Evolutionary conservation across 305 asterid genomes (phyloP).

Genomic region (Fraxinus angustifolia): DNA sequence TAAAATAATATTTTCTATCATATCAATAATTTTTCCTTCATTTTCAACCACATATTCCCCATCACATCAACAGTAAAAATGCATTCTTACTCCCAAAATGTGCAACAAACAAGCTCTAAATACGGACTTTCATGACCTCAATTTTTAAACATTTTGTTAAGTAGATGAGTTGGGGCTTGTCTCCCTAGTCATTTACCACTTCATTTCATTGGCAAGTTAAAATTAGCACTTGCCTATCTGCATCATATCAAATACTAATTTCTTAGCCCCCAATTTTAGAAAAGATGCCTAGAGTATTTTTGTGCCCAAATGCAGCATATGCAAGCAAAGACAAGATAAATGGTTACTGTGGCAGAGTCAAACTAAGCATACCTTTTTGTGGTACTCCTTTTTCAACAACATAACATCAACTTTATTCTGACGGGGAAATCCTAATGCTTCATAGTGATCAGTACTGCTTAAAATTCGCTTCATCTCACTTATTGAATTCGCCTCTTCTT

Average conservation of each 20-base stretch:
- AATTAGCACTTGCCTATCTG: background rate
- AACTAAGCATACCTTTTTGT: slow-evolving; percentile 60
- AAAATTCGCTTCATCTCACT: slow-evolving; percentile 86
- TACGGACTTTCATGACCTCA: background rate
- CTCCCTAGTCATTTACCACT: background rate
- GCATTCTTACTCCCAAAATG: too few relatives aligned
- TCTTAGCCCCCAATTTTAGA: background rate
- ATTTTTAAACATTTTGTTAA: background rate
- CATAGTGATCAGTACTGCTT: slow-evolving; percentile 76
- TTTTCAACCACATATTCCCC: too few relatives aligned
- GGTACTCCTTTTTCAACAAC: slow-evolving; percentile 84
- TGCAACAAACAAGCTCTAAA: background rate
- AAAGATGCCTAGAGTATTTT: background rate
- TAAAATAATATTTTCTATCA: too few relatives aligned
- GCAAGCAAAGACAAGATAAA: background rate
- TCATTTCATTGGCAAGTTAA: background rate
- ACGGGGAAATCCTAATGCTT: slow-evolving; percentile 80
- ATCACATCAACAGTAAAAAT: too few relatives aligned
- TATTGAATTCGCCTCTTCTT: slow-evolving; percentile 60
- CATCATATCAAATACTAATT: background rate
- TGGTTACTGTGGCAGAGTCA: background rate
- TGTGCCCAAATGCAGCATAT: background rate
- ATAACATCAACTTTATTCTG: slow-evolving; percentile 59
- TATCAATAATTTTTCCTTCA: too few relatives aligned
- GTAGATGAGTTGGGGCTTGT: background rate